A percentile compares a stretch with the other conserved stretches of the same genome.
Evolutionary conservation across 352 stramenopile species (phyloP).

Genomic region (Phytopythium helicoides): DNA sequence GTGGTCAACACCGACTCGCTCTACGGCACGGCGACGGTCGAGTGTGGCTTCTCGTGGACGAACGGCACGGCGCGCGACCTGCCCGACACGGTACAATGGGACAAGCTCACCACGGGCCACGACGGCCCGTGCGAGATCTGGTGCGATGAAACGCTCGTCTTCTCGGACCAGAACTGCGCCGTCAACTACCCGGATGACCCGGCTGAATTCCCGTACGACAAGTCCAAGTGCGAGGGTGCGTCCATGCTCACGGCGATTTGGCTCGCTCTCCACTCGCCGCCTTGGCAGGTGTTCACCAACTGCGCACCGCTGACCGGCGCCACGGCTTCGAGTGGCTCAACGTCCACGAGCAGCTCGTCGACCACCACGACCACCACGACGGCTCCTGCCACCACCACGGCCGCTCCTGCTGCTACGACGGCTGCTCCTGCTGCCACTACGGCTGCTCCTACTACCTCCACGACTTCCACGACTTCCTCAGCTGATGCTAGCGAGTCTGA

Average conservation of each 20-base stretch:
- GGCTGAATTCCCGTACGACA: conserved; percentile 37
- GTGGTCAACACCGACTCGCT: conserved; percentile 30
- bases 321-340: conserved; percentile 10
- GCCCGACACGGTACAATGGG: conserved; percentile 35
- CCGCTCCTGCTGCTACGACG: conserved; percentile 1
- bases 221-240: conserved; percentile 28
- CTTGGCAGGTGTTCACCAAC: conserved; percentile 54
- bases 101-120: conserved; percentile 31
- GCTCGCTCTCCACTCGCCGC: conserved; percentile 36
- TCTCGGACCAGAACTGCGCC: conserved; percentile 40
- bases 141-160: conserved; percentile 42
- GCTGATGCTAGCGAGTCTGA: too few relatives aligned
- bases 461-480: too few relatives aligned
- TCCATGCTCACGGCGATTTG: conserved; percentile 33
- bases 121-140: conserved; percentile 51
- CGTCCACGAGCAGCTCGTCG: conserved; percentile 5
- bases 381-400: conserved; percentile 2
- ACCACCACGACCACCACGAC: conserved; percentile 6
- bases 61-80: conserved; percentile 29
- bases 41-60: conserved; percentile 39
- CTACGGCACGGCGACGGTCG: conserved; percentile 23
- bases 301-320: conserved; percentile 33
- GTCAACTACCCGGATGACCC: conserved; percentile 25
- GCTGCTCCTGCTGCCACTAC: conserved; percentile 6
- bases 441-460: too few relatives aligned